phyloP scores from a whole-genome alignment of 1,284 basidiomycete genomes.

The Leccinum pachyderme region DNA sequence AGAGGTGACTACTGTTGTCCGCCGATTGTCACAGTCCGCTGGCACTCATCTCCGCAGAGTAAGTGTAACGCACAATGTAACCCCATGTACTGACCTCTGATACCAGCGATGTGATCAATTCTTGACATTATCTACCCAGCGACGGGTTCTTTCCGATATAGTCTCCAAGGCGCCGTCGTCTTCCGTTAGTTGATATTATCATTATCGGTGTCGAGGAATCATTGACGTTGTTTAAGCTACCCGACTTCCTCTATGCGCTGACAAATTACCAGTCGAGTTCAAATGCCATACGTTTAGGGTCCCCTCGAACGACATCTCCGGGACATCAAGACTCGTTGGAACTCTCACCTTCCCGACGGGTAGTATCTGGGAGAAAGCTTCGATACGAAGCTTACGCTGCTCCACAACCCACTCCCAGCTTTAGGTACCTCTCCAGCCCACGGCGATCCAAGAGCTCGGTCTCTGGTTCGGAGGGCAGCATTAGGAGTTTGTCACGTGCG shows the following conservation, averaged over 20 bases:
- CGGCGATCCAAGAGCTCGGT: slow-evolving; percentile 24
- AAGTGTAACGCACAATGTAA: slow-evolving; percentile 17
- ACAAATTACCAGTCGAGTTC: slow-evolving; percentile 33
- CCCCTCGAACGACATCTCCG: slow-evolving; percentile 17
- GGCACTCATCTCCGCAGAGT: slow-evolving; percentile 58
- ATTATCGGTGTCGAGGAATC: background rate
- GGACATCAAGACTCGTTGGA: slow-evolving; percentile 22
- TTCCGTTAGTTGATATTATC: slow-evolving; percentile 42
- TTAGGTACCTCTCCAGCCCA: slow-evolving; percentile 36
- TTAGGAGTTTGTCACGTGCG: slow-evolving; percentile 24
- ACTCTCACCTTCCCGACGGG: slow-evolving; percentile 33
- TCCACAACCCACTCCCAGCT: slow-evolving; percentile 48
- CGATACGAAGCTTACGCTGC: slow-evolving; percentile 71
- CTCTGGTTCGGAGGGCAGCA: slow-evolving; percentile 23
- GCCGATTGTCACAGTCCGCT: slow-evolving; percentile 41
- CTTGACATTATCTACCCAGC: slow-evolving; percentile 44
- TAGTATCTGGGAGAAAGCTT: slow-evolving; percentile 44
- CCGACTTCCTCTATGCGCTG: slow-evolving; percentile 61
- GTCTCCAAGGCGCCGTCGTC: slow-evolving; percentile 46
- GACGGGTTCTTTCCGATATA: slow-evolving; percentile 43
- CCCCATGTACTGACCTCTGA: slow-evolving; percentile 6
- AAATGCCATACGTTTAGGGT: slow-evolving; percentile 4
- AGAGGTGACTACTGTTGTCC: slow-evolving; percentile 43
- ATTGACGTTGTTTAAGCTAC: slow-evolving; percentile 47
- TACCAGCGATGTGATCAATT: slow-evolving; percentile 68